phyloP scores from a whole-genome alignment of 129 eudicot species.

The Escallonia herrerae region DNA sequence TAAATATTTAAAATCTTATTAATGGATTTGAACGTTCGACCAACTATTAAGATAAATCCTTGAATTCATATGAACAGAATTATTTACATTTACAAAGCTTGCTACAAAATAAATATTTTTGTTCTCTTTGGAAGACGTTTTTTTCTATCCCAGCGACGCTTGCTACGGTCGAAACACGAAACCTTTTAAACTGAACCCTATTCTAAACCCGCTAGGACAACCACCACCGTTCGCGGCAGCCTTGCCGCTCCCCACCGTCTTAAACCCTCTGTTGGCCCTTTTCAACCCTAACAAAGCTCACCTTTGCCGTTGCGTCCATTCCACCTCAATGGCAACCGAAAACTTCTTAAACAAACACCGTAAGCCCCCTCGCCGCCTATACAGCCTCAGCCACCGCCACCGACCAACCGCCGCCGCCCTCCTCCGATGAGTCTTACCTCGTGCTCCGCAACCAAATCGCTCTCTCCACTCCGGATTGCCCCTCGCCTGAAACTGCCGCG shows the following conservation, averaged over 20 bases:
- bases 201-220: too few relatives aligned
- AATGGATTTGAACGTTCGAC: too few relatives aligned
- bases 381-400: slow-evolving; percentile 13
- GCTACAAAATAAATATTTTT: too few relatives aligned
- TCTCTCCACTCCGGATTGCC: slow-evolving; percentile 13
- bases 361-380: slow-evolving; percentile 45
- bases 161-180: too few relatives aligned
- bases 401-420: slow-evolving; percentile 25
- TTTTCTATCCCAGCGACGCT: too few relatives aligned
- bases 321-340: slow-evolving; percentile 29
- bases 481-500: slow-evolving; percentile 35
- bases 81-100: too few relatives aligned
- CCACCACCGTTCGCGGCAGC: background rate
- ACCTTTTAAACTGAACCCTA: too few relatives aligned
- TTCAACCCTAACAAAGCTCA: background rate
- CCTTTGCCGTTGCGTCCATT: background rate
- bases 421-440: slow-evolving; percentile 32
- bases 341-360: slow-evolving; percentile 61
- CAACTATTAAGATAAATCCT: too few relatives aligned
- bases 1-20: too few relatives aligned
- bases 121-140: too few relatives aligned
- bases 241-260: background rate
- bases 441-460: slow-evolving; percentile 68
- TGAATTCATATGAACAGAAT: too few relatives aligned
- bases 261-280: background rate